phyloP scores from a whole-genome alignment of 2,329 filamentous ascomycete species.

The Pseudopyrenochaeta lycopersici region DNA sequence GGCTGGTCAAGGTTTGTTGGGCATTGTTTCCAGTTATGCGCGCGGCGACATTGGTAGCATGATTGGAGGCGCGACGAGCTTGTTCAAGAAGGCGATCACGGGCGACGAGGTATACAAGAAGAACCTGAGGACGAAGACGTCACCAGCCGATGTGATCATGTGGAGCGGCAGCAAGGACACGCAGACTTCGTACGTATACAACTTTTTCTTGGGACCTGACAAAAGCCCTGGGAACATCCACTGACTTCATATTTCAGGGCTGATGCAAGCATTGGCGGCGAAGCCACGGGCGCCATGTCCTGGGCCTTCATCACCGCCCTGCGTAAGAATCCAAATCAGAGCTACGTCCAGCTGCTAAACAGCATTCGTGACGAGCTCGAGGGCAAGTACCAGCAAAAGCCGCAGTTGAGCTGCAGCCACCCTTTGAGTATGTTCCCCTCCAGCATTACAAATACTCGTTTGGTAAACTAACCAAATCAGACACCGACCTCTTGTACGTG shows the following conservation, averaged over 20 bases:
- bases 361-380: conserved; percentile 90
- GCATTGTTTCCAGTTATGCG: conserved; percentile 79
- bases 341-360: conserved; percentile 94
- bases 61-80: conserved; percentile 78
- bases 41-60: conserved; percentile 85
- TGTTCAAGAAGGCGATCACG: conserved; percentile 86
- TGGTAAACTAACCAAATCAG: conserved; percentile 29
- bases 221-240: neutral
- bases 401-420: conserved; percentile 95
- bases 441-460: neutral
- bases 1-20: conserved; percentile 75
- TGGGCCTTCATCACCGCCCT: conserved; percentile 94
- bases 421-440: conserved; percentile 78
- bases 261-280: conserved; percentile 85
- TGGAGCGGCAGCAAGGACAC: conserved; percentile 97
- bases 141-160: conserved; percentile 95
- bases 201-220: neutral
- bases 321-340: conserved; percentile 93
- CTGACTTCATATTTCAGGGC: conserved; percentile 62
- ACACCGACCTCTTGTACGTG: conserved; percentile 56
- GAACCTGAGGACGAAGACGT: conserved; percentile 88
- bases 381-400: conserved; percentile 91
- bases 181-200: conserved; percentile 82
- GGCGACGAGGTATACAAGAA: conserved; percentile 82
- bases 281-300: conserved; percentile 98